Conservation (phyloP, 331 rosid genomes). For the Malus hybrid region DNA sequence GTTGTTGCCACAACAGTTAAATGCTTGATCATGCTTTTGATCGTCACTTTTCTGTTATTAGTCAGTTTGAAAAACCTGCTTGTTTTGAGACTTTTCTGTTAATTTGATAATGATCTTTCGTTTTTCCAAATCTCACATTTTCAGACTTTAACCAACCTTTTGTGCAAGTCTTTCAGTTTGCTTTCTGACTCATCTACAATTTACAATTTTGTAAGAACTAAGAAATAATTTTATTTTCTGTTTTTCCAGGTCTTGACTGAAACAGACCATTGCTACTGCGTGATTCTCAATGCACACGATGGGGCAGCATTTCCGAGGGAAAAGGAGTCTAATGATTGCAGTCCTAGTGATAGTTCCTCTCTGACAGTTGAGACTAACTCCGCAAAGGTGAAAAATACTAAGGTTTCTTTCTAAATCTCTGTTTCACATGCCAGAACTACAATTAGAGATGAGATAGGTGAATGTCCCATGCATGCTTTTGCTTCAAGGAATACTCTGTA, state of each 20-base stretch:
- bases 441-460: neutral
- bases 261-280: conserved; percentile 91
- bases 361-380: conserved; percentile 23
- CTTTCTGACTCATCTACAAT: neutral
- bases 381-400: conserved; percentile 36
- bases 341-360: conserved; percentile 36
- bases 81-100: neutral
- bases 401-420: conserved; percentile 46
- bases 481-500: conserved; percentile 5
- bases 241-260: conserved; percentile 78
- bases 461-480: neutral
- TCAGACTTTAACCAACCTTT: neutral
- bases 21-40: neutral
- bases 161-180: neutral
- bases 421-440: neutral
- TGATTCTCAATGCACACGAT: conserved; percentile 91
- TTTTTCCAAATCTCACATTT: neutral
- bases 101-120: neutral
- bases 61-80: neutral
- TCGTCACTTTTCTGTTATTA: too few relatives aligned
- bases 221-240: conserved; percentile 16
- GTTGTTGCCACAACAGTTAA: neutral
- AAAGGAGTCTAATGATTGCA: conserved; percentile 37
- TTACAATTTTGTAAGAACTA: neutral
- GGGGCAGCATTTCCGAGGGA: conserved; percentile 90